Conservation (phyloP, 306 rosid genomes). For the Lotus japonicus region DNA sequence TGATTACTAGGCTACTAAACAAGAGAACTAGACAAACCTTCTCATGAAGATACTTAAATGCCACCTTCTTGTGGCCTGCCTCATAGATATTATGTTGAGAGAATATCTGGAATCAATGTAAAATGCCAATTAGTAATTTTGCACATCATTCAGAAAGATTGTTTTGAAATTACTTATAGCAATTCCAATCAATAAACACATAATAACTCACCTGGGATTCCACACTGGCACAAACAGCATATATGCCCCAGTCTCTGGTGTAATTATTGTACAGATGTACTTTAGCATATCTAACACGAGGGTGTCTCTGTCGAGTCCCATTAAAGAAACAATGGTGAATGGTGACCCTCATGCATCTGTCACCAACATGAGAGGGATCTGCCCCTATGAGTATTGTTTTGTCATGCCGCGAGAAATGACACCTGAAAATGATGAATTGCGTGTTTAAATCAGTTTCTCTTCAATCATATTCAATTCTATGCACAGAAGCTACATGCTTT, state of each 20-base stretch:
- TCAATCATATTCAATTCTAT: too few relatives aligned
- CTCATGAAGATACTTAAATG: conserved; percentile 73
- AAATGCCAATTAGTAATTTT: not conserved
- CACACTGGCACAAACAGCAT: conserved; percentile 97
- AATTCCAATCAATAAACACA: conserved; percentile 1
- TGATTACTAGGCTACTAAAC: not conserved
- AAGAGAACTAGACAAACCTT: conserved; percentile 48
- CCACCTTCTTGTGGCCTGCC: conserved; percentile 90
- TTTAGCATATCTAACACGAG: conserved; percentile 81
- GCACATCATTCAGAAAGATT: not conserved
- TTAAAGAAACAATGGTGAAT: conserved; percentile 95
- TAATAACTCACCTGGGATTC: conserved; percentile 81
- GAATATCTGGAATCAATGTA: conserved; percentile 51
- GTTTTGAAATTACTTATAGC: not conserved
- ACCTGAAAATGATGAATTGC: conserved; percentile 40
- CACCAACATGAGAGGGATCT: conserved; percentile 66
- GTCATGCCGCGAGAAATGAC: conserved; percentile 79
- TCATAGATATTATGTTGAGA: conserved; percentile 91
- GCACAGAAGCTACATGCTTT: too few relatives aligned
- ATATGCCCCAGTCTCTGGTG: conserved; percentile 95
- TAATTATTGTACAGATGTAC: conserved; percentile 88
- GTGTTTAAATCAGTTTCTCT: not conserved
- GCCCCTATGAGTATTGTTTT: conserved; percentile 91
- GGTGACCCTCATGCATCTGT: conserved; percentile 81
- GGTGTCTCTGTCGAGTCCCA: conserved; percentile 91